Evolutionary conservation across 805 yeast genomes (phyloP), one percentile per base, ranked within the genome.

Genomic region (Starmerella floris): DNA sequence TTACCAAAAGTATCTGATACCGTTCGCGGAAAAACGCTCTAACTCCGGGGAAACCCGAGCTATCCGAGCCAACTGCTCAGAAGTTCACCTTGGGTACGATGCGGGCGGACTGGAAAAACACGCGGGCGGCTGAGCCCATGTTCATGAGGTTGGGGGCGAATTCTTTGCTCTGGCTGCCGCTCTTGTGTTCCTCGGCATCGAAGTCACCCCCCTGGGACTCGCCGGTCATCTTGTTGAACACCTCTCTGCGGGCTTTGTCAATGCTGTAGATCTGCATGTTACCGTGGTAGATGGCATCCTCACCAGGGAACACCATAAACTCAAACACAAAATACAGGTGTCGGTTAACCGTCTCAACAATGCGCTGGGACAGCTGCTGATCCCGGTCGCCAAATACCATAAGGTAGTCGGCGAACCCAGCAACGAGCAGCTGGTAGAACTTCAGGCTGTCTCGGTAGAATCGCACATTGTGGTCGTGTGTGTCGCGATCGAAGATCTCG

Each of bases 31-130:
- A n/a, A n/a, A n/a, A n/a, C n/a, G n/a, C n/a, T n/a, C n/a, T n/a
- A n/a, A n/a, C n/a, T n/a, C n/a, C n/a, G n/a, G n/a, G n/a, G n/a
- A n/a, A n/a, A n/a, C n/a, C n/a, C n/a, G n/a, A n/a, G n/a, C n/a
- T n/a, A n/a, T n/a, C n/a, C n/a, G n/a, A n/a, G n/a, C n/a, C n/a
- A n/a, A 5, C 17, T 17, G 25, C 51, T 51, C 57, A 63, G 54
- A 30, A 51, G 39, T 54, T 42, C 6, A 54, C 49, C 20, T 59
- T 56, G 11, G 73, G 73, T 4, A 66, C 61, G 1, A 75, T 62
- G 51, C 83, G 64, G 5, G 78, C 83, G 31, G 76, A 77, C 58
- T 77, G 82, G 60, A 76, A 73, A 61, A 77, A 77, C 3, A 73
- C 68, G 53, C 83, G 68, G 3, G 83, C 83, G 9, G 83, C 84